Evolutionary conservation across 2,329 filamentous ascomycete genomes (phyloP), one percentile per base, ranked within the genome.

Genomic region (Pleomassaria siparia): DNA sequence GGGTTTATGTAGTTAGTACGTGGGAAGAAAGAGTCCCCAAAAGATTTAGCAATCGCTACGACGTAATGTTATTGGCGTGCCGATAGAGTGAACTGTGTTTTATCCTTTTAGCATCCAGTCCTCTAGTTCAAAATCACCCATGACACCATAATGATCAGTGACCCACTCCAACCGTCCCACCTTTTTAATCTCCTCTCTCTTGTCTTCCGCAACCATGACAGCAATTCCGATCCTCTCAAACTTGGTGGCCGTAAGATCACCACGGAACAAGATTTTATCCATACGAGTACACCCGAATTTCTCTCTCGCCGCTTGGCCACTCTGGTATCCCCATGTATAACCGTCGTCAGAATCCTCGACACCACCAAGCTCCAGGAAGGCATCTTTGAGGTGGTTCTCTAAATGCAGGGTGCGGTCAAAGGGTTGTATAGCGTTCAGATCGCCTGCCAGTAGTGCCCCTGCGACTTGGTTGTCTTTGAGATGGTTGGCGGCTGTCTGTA

Each of bases 271-370:
- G 9, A 82, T 69, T 63, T 78, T 83, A 46, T 83, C 81, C 78
- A 82, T 80, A 5, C 81, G 68, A 26, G 69, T 74, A 44, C 72
- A 75, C 0, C 79, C 79, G 61, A 77, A 82, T 46, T 58, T 66
- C 30, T 75, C 62, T 20, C 74, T 68, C 43, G 74, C 53, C 39
- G 50, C 60, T 2, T 69, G 66, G 2, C 72, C 57, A 2, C 73
- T 74, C 66, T 83, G 80, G 51, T 82, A 76, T 0, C 81, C 81
- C 81, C 81, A 84, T 0, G 81, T 84, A 55, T 76, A 80, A 0
- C 79, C 80, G 9, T 74, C 71, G 2, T 77, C 74, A n/a, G 66
- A 71, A 33, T 76, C 75, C 49, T 82, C 80, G 29, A 66, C 43
- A 0, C 79, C 80, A 0, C 80, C 80, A 2, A 74, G 69, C 46